Percentiles rank a stretch among this genome's conserved stretches.
Conservation (phyloP, 2,329 filamentous ascomycete genomes). For the Penicillium crustosum region DNA sequence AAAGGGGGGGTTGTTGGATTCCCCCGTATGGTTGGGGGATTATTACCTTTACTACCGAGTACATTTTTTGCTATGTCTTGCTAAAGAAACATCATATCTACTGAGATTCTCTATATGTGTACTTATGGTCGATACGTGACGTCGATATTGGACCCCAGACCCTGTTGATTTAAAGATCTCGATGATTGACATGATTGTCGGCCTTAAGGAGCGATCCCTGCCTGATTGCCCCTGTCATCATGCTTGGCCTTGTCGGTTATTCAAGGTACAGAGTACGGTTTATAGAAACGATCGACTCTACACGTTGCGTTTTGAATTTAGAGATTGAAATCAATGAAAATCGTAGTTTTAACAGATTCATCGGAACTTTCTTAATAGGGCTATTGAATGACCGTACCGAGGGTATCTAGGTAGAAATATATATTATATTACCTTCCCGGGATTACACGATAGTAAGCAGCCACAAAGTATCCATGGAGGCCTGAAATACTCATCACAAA, state of each 20-base stretch:
- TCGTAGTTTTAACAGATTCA: neutral
- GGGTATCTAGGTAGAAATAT: neutral
- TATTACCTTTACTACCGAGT: neutral
- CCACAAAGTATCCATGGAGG: neutral
- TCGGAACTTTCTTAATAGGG: neutral
- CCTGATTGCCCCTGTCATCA: constrained; percentile 21
- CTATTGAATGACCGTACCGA: neutral
- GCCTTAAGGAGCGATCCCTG: constrained; percentile 24
- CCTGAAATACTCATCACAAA: neutral
- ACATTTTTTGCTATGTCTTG: neutral
- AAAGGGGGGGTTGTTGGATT: constrained; percentile 11
- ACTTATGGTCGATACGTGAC: neutral
- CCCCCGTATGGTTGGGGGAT: neutral
- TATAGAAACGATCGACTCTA: constrained; percentile 21
- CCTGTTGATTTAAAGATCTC: constrained; percentile 11
- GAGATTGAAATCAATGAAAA: neutral
- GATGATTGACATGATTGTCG: constrained; percentile 27
- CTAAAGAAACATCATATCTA: neutral
- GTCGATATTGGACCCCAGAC: constrained; percentile 1
- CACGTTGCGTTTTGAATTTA: neutral
- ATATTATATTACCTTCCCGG: neutral
- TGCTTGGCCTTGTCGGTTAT: constrained; percentile 20
- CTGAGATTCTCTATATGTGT: too few species aligned
- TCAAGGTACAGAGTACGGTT: neutral
- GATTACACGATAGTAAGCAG: neutral